Evolutionary conservation across 2,329 filamentous ascomycete species (phyloP).

Genomic region (Massarina eburnea): DNA sequence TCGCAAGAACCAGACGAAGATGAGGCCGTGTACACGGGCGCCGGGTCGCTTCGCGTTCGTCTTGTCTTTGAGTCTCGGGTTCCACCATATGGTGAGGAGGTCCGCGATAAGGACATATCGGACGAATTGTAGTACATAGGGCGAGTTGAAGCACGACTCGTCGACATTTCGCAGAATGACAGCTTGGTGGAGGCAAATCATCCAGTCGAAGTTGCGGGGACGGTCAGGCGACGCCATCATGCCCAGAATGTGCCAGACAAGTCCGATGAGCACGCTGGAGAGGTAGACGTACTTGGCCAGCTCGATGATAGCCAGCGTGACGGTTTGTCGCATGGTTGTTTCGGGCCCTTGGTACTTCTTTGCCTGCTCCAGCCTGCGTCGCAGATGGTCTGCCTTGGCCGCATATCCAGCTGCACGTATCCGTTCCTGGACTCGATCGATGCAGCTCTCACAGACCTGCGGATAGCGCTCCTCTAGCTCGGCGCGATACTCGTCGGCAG

Average conservation of each 20-base stretch:
- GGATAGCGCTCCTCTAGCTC: slow-evolving; percentile 82
- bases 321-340: slow-evolving; percentile 43
- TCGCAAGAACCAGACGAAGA: slow-evolving; percentile 69
- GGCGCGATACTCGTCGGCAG: slow-evolving; percentile 69
- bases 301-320: slow-evolving; percentile 49
- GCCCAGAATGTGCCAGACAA: slow-evolving; percentile 40
- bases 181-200: slow-evolving; percentile 25
- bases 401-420: slow-evolving; percentile 75
- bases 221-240: slow-evolving; percentile 19
- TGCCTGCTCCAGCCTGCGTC: slow-evolving; percentile 69
- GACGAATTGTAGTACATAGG: slow-evolving; percentile 17
- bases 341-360: slow-evolving; percentile 25
- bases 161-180: slow-evolving; percentile 19
- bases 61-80: slow-evolving; percentile 66
- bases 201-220: slow-evolving; percentile 13
- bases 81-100: slow-evolving; percentile 65
- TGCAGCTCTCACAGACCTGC: slow-evolving; percentile 81
- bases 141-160: slow-evolving; percentile 30
- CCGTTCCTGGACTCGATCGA: slow-evolving; percentile 69
- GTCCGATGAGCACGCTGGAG: slow-evolving; percentile 37
- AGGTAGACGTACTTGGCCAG: slow-evolving; percentile 48
- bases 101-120: slow-evolving; percentile 50
- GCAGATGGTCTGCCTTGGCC: slow-evolving; percentile 78
- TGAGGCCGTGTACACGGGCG: slow-evolving; percentile 57
- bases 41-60: slow-evolving; percentile 61